Evolutionary conservation across 2,329 filamentous ascomycete genomes (phyloP).

Genomic region (Intubia oerlemansii): DNA sequence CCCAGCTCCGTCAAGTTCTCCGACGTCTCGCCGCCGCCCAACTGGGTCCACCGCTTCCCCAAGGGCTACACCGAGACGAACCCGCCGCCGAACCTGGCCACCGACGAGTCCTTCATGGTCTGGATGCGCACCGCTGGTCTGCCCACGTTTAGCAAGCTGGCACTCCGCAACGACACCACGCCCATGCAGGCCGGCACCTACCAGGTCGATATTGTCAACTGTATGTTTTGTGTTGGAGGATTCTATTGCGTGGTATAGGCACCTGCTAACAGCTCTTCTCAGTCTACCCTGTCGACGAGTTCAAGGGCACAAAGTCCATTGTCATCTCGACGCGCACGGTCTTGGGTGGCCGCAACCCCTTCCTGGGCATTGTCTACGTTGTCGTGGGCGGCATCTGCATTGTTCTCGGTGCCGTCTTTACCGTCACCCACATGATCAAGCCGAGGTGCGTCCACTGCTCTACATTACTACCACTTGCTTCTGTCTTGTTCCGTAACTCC

Average conservation of each 20-base stretch:
- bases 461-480: too few relatives aligned
- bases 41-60: constrained; percentile 57
- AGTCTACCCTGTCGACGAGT: constrained; percentile 67
- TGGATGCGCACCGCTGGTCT: constrained; percentile 97
- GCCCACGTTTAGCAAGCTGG: constrained; percentile 86
- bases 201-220: constrained; percentile 51
- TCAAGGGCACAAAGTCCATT: constrained; percentile 75
- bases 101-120: constrained; percentile 76
- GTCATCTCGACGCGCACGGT: constrained; percentile 77
- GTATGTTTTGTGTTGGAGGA: constrained; percentile 44
- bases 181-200: constrained; percentile 54
- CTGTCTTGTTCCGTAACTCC: neutral
- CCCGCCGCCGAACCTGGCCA: constrained; percentile 48
- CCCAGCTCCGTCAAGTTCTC: constrained; percentile 38
- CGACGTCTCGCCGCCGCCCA: constrained; percentile 62
- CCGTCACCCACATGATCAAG: constrained; percentile 73
- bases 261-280: too few relatives aligned
- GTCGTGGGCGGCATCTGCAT: constrained; percentile 89
- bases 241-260: too few relatives aligned
- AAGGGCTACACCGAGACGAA: constrained; percentile 43
- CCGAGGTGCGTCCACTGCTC: constrained; percentile 41
- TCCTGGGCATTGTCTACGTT: constrained; percentile 89
- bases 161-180: constrained; percentile 55
- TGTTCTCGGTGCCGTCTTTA: constrained; percentile 70
- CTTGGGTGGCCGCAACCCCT: constrained; percentile 87